These are phyloP conservation scores for Saccharum officinarum DNA, from an alignment of 176 grass and related monocot genomes.

Conservation along the genomic window DNA sequence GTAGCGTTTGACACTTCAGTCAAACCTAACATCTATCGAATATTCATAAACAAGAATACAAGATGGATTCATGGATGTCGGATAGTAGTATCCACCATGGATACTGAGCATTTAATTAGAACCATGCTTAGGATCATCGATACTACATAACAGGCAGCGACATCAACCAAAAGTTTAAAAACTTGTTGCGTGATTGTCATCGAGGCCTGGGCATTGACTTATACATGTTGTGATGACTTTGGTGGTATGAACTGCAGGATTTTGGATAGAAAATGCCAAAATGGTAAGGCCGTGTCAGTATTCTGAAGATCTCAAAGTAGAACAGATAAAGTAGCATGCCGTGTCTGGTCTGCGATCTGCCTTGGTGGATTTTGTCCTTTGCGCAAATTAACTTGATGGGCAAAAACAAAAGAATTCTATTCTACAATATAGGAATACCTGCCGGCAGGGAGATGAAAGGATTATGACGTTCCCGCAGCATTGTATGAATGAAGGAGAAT, in stretches of 20 bases:
- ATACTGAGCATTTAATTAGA: not conserved
- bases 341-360: not conserved
- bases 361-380: constrained; percentile 27
- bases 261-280: not conserved
- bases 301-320: not conserved
- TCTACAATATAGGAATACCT: not conserved
- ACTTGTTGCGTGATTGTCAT: not conserved
- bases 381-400: not conserved
- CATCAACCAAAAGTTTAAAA: not conserved
- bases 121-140: no score
- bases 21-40: constrained; percentile 41
- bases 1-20: constrained; percentile 39
- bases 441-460: not conserved
- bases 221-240: not conserved
- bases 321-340: not conserved
- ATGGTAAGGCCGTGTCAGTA: not conserved
- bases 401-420: not conserved
- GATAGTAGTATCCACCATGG: not conserved
- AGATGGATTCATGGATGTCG: not conserved
- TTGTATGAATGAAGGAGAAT: no score
- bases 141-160: no score
- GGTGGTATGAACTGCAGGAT: constrained; percentile 29
- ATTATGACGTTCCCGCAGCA: no score
- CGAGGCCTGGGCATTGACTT: not conserved
- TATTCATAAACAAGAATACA: not conserved